Evolutionary conservation across 1,139 yeast genomes (phyloP), one percentile per base, ranked within the genome.

Genomic region (Blastobotrys serpentis): DNA sequence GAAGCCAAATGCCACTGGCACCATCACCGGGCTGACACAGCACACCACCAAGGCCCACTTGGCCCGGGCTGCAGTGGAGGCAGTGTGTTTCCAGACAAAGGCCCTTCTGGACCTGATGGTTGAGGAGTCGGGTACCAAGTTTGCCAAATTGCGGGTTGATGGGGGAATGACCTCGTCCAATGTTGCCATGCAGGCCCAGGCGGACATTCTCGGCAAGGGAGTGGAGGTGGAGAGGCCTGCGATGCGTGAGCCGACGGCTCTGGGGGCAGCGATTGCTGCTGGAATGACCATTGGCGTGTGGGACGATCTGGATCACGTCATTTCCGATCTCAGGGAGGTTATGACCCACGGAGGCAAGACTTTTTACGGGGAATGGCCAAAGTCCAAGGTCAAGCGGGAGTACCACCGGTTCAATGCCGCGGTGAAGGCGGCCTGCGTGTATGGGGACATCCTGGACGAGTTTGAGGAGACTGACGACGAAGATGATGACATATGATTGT

Each of bases 221-320:
- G 88, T 89, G 33, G 79, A 82, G 29, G 94, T 90, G 44, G 78
- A 79, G 62, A 76, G 96, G 60, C 92, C 97, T 1, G 77, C 80
- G 25, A 86, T 85, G 66, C 73, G 88, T 30, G 98, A 90, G 69
- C 89, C 96, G 65, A 90, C 98, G 3, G 97, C 98, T 1, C 76
- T 90, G 55, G 98, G 98, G 22, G 96, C 96, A 10, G 97, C 97
- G 10, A 86, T 90, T 60, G 96, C 96, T 17, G 96, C 98, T 2
- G 96, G 96, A 10, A 72, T 89, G 60, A 83, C 90, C 1, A 79
- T 85, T 52, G 76, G 86, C 47, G 67, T 88, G 45, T 90, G 96
- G 96, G 76, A 74, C 53, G 78, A 81, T 58, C 72, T 88, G 52
- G 84, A 80, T 52, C 96, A 88, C 55, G 86, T 77, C 45, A 62